phyloP scores from a whole-genome alignment of 2,329 filamentous ascomycete genomes.

The Microdochium nivale region DNA sequence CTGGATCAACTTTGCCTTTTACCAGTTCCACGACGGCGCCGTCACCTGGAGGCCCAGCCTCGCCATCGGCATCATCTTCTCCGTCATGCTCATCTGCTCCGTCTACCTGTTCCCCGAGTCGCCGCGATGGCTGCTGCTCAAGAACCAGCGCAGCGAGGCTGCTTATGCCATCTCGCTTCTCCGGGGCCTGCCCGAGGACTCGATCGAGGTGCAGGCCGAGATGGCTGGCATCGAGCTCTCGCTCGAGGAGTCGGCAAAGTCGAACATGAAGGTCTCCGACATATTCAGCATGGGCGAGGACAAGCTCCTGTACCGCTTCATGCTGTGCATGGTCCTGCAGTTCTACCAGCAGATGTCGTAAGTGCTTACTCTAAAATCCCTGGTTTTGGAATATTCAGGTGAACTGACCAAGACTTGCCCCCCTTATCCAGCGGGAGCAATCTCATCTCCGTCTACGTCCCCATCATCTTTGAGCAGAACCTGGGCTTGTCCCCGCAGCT shows the following conservation, averaged over 20 bases:
- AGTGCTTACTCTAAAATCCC: slow-evolving; percentile 2
- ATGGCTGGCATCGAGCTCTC: slow-evolving; percentile 38
- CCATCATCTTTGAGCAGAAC: slow-evolving; percentile 30
- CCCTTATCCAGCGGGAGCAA: slow-evolving; percentile 30
- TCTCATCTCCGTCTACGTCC: slow-evolving; percentile 36
- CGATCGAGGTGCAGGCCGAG: slow-evolving; percentile 23
- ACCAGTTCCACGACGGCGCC: slow-evolving; percentile 14
- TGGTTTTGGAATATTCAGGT: slow-evolving; percentile 1
- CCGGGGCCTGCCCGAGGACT: slow-evolving; percentile 11
- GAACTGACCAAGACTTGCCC: background rate
- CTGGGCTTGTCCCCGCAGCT: slow-evolving; percentile 26
- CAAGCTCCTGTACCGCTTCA: slow-evolving; percentile 40
- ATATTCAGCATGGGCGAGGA: slow-evolving; percentile 40
- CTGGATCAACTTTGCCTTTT: slow-evolving; percentile 38
- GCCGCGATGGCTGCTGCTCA: slow-evolving; percentile 25
- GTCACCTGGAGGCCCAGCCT: slow-evolving; percentile 25
- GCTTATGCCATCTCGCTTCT: slow-evolving; percentile 19
- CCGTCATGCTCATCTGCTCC: slow-evolving; percentile 16
- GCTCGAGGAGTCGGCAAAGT: slow-evolving; percentile 30
- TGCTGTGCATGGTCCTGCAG: slow-evolving; percentile 38
- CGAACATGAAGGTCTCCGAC: slow-evolving; percentile 28
- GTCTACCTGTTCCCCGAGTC: slow-evolving; percentile 26
- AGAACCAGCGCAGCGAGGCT: slow-evolving; percentile 18
- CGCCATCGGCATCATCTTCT: slow-evolving; percentile 20
- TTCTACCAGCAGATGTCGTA: slow-evolving; percentile 39